Conservation (phyloP, 2,329 filamentous ascomycete species). For the Ascochyta rabiei region DNA sequence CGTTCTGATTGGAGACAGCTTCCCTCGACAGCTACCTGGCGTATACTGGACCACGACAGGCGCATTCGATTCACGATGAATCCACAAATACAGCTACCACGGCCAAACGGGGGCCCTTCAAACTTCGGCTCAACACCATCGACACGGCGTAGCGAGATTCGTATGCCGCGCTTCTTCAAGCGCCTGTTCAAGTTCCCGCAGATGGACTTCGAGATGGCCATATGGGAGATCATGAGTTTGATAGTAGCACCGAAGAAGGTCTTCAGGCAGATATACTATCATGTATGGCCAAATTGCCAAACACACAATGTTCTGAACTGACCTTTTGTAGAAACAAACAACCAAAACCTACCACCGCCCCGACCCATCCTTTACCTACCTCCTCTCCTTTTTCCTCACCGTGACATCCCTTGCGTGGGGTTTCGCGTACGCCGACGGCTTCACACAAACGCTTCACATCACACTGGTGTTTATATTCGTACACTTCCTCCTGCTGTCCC, state of each 20-base stretch:
- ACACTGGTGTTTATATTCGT: constrained; percentile 58
- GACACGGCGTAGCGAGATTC: constrained; percentile 58
- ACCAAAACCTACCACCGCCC: constrained; percentile 71
- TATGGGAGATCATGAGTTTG: constrained; percentile 74
- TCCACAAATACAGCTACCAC: constrained; percentile 64
- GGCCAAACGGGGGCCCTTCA: constrained; percentile 60
- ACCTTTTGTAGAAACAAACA: constrained; percentile 62
- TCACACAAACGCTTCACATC: constrained; percentile 52
- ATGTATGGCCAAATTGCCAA: constrained; percentile 54
- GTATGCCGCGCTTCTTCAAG: constrained; percentile 71
- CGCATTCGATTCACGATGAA: constrained; percentile 54
- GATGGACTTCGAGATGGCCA: constrained; percentile 76
- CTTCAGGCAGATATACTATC: constrained; percentile 73
- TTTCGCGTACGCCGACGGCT: constrained; percentile 58
- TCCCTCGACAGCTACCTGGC: constrained; percentile 4
- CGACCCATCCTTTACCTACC: constrained; percentile 72
- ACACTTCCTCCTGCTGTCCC: constrained; percentile 67
- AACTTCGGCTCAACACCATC: constrained; percentile 59
- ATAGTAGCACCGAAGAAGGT: constrained; percentile 74
- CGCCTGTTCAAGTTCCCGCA: constrained; percentile 74
- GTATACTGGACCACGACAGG: constrained; percentile 6
- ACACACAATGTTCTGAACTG: background rate
- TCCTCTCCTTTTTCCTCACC: constrained; percentile 68
- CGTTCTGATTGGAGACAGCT: background rate
- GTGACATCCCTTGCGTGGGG: constrained; percentile 64